These are phyloP conservation scores for Penicillium oxalicum DNA, from an alignment of 2,329 filamentous ascomycete species.

Conservation along the genomic window DNA sequence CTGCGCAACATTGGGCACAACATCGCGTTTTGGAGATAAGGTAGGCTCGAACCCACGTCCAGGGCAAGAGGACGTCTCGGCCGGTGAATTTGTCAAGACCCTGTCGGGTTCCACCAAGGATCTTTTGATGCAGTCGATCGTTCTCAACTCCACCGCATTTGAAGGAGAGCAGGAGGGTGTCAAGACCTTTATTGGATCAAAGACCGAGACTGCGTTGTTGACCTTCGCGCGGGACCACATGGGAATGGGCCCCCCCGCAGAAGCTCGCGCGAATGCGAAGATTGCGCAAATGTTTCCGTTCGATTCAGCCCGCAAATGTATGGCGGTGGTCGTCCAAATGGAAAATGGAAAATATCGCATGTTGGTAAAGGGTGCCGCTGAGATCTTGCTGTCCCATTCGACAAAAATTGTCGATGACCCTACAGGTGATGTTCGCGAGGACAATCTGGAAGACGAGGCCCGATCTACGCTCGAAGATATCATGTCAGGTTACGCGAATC, in stretches of 20 bases:
- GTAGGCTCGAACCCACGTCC: conserved; percentile 31
- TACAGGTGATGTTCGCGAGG: conserved; percentile 50
- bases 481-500: conserved; percentile 71
- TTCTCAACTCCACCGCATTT: conserved; percentile 65
- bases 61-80: conserved; percentile 40
- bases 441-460: conserved; percentile 52
- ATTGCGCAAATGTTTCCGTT: conserved; percentile 52
- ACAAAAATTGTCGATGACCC: conserved; percentile 54
- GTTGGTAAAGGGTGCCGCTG: conserved; percentile 49
- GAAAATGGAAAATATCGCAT: conserved; percentile 52
- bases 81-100: conserved; percentile 49
- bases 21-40: conserved; percentile 41
- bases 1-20: conserved; percentile 49
- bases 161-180: conserved; percentile 58
- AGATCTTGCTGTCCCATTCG: conserved; percentile 45
- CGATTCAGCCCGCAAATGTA: conserved; percentile 63
- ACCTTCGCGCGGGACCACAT: conserved; percentile 61
- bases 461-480: conserved; percentile 56
- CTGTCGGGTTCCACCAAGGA: conserved; percentile 50
- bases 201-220: conserved; percentile 71
- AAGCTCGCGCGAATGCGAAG: conserved; percentile 58
- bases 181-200: conserved; percentile 63
- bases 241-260: conserved; percentile 55
- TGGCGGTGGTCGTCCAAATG: conserved; percentile 58
- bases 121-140: conserved; percentile 58